Evolutionary conservation across 2,329 filamentous ascomycete genomes (phyloP), one percentile per base, ranked within the genome.

Genomic region (Tolypocladium endophyticum): DNA sequence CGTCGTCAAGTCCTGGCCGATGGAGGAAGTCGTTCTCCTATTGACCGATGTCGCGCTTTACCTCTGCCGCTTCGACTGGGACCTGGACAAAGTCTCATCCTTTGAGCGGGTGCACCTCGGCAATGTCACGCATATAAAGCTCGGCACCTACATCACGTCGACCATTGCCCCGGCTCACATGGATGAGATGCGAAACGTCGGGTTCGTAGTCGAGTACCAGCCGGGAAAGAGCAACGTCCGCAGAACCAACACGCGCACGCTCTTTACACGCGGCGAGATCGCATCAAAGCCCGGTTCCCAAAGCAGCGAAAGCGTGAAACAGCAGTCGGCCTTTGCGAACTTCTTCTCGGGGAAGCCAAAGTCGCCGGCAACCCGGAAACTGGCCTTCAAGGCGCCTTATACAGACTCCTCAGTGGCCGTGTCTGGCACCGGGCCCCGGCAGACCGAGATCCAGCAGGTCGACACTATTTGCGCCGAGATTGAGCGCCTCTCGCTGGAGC

Each of bases 51-150:
- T 81, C 0, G 93, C 92, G 0, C 72, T 97, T 3, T 97, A 97
- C 70, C 86, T 90, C 62, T 97, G 92, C 71, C 86, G 90, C 18
- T 92, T 97, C 66, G 92, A 97, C 73, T 97, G 93, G 92, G 89
- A 89, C 63, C 87, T 92, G 9, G 94, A 97, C 75, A 97, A 97
- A 71, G 90, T 99, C 1, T 87, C 88, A 16, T 92, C 89, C 0
- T 97, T 97, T 71, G 92, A 97, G 74, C 82, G 92, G 9, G 86
- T 97, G 18, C 86, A 89, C 60, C 79, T 97, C 9, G 80, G 83
- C 25, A 89, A 90, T 60, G 78, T 99, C 41, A 81, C 82, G 1
- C 80, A 81, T 30, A 84, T 99, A 66, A 87, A 86, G 68, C 84
- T 87, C 61, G 94, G 94, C 25, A 88, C 90, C 0, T 99, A 97